Evolutionary conservation across 2,329 filamentous ascomycete species (phyloP).

Genomic region (Penicillium brasilianum): DNA sequence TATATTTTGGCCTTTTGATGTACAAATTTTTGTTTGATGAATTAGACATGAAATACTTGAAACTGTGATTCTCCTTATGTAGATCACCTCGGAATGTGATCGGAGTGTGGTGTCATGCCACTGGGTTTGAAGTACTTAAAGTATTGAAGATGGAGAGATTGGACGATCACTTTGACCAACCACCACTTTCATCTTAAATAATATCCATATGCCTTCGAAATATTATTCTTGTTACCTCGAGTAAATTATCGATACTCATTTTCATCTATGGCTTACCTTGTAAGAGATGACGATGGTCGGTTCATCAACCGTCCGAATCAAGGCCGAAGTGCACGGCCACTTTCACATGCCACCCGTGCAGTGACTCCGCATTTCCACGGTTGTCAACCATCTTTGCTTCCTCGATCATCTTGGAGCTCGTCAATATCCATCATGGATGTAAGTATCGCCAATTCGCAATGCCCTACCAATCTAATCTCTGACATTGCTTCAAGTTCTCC

Average conservation of each 20-base stretch:
- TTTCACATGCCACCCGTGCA: conserved; percentile 35
- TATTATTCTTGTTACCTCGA: not conserved
- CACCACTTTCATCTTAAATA: not conserved
- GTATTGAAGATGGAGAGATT: not conserved
- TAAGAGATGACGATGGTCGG: not conserved
- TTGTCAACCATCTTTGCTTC: conserved; percentile 9
- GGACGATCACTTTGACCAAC: not conserved
- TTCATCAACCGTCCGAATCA: not conserved
- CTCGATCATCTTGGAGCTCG: conserved; percentile 5
- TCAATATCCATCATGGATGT: conserved; percentile 32
- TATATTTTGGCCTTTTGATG: conserved; percentile 10
- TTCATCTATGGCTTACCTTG: not conserved
- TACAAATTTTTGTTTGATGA: conserved; percentile 9
- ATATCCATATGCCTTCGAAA: not conserved
- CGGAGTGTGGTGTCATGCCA: not conserved
- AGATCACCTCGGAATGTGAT: not conserved
- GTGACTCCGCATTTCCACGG: conserved; percentile 32
- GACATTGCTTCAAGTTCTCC: conserved; percentile 26
- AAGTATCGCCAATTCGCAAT: conserved; percentile 6
- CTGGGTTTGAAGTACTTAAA: not conserved
- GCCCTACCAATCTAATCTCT: not conserved
- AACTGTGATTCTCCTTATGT: not conserved
- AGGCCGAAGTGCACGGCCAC: conserved; percentile 20
- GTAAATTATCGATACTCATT: not conserved
- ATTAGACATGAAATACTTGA: not conserved